Evolutionary conservation across 2,329 filamentous ascomycete genomes (phyloP).

Genomic region (Aureobasidium vineae): DNA sequence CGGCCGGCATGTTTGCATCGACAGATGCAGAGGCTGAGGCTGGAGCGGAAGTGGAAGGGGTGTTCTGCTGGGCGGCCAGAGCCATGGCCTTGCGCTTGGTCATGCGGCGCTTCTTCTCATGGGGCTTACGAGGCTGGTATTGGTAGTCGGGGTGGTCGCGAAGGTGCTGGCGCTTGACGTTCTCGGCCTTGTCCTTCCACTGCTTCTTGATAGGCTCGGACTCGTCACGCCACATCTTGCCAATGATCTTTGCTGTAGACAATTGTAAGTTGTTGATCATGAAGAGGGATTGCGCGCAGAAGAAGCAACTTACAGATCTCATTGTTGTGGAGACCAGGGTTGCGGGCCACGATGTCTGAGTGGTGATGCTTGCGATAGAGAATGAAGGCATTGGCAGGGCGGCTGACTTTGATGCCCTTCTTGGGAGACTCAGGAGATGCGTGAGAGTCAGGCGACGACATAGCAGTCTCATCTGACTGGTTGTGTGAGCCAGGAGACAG

Average conservation of each 20-base stretch:
- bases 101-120: constrained; percentile 48
- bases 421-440: background rate
- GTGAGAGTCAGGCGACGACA: constrained; percentile 6
- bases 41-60: constrained; percentile 8
- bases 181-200: constrained; percentile 43
- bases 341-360: constrained; percentile 39
- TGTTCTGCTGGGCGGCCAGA: constrained; percentile 14
- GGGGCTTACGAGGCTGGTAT: constrained; percentile 49
- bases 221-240: constrained; percentile 45
- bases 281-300: background rate
- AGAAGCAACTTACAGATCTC: constrained; percentile 43
- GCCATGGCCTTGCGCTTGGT: constrained; percentile 25
- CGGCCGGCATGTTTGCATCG: background rate
- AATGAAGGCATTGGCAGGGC: constrained; percentile 50
- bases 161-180: constrained; percentile 44
- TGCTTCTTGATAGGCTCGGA: constrained; percentile 39
- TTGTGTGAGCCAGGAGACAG: constrained; percentile 23
- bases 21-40: background rate
- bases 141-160: constrained; percentile 46
- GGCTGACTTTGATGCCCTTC: constrained; percentile 40
- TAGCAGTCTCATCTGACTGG: background rate
- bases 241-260: constrained; percentile 39
- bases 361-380: constrained; percentile 46
- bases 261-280: constrained; percentile 5
- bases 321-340: constrained; percentile 48